Evolutionary conservation across 331 rosid genomes (phyloP), one percentile per base, ranked within the genome.

Genomic region (Quercus phellos): DNA sequence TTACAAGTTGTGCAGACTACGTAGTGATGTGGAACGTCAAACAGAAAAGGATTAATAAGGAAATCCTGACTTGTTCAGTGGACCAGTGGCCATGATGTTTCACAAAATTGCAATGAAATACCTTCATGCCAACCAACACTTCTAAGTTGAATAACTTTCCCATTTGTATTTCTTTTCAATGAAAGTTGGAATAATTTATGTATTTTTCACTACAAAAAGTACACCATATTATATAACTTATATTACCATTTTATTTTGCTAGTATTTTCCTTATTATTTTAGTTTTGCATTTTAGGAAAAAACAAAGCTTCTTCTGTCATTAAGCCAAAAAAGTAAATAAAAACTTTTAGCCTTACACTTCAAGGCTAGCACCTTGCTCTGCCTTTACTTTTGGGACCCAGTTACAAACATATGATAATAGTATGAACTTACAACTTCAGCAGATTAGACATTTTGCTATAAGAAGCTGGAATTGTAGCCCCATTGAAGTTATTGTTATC

Each of bases 401-500:
- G 68, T 76, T 21, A 78, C 34, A 64, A 53, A 77, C n/a, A 74
- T 9, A n/a, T 75, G 17, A 74, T 82, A 43, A 79, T 32, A 79
- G 78, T 72, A 32, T 32, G 74, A 58, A 88, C 99, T 92, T 91
- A 95, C 98, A 92, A 19, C 86, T 95, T 95, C 87, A 90, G 79
- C 85, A 95, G 80, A 58, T 83, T 82, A 67, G 88, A 74, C 95
- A 95, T 92, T 81, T 81, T 75, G 46, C 92, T 80, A 70, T 88
- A 95, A 9, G 94, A 27, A 67, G 56, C 84, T 24, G 99, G 99
- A 86, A 95, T 91, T 34, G 72, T 79, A 80, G 55, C 55, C 81
- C 92, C 93, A 0, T 55, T 81, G 58, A 95, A 95, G 83, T 95
- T 80, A 85, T 95, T 95, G 87, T 92, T 92, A 84, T 95, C 99